Conservation (phyloP, 495 filamentous ascomycete species). For the Neurospora sp. region DNA sequence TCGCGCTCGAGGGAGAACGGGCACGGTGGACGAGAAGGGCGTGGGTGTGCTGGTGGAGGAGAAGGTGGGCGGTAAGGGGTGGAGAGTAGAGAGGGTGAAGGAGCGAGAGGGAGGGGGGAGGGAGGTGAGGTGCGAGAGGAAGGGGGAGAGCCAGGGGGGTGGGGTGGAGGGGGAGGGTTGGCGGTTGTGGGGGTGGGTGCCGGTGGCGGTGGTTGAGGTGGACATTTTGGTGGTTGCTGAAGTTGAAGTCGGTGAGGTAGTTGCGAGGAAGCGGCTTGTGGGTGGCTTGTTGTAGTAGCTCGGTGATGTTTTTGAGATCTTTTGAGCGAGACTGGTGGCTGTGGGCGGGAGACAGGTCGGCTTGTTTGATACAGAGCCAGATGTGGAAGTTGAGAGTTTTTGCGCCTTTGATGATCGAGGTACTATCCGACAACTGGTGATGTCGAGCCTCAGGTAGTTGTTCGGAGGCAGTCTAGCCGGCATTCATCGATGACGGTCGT, state of each 20-base stretch:
- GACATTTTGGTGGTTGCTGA: constrained; percentile 3
- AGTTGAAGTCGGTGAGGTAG: background rate
- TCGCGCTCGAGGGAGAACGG: constrained; percentile 31
- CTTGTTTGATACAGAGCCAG: background rate
- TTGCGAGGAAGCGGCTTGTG: background rate
- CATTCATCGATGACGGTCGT: background rate
- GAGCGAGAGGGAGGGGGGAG: background rate
- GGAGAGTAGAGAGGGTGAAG: constrained; percentile 63
- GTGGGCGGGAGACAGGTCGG: background rate
- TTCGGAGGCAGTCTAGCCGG: background rate
- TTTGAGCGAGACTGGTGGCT: background rate
- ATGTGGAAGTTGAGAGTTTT: too few relatives aligned
- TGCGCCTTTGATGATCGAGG: too few relatives aligned
- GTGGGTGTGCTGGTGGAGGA: background rate
- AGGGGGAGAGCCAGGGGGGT: constrained; percentile 54
- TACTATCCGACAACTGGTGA: background rate
- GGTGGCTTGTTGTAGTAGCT: background rate
- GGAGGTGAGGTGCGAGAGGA: constrained; percentile 52
- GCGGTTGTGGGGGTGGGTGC: constrained; percentile 45
- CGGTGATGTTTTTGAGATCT: background rate
- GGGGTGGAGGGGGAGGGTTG: constrained; percentile 18
- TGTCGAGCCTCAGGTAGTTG: background rate
- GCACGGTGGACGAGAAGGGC: background rate
- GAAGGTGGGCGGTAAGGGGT: constrained; percentile 21
- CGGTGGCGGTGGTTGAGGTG: background rate